Conservation (phyloP, 768 basidiomycete species). For the Suillus discolor region DNA sequence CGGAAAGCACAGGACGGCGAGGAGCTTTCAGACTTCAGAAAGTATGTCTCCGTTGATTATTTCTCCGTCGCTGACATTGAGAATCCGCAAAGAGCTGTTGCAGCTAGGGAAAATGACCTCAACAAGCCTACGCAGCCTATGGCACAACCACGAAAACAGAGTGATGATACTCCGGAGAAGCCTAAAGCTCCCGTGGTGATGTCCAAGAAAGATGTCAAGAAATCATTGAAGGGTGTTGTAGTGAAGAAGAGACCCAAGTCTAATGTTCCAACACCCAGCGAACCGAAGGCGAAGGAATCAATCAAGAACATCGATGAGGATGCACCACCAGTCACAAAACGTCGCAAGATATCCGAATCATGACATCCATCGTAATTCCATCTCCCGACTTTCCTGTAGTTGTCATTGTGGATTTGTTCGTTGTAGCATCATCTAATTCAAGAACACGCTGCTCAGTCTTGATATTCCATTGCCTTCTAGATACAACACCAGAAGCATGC, state of each 20-base stretch:
- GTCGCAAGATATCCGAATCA: constrained; percentile 51
- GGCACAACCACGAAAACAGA: constrained; percentile 37
- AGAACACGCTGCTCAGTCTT: neutral
- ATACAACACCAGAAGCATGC: neutral
- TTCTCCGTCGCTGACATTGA: constrained; percentile 14
- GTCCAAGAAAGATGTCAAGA: constrained; percentile 66
- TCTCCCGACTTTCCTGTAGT: constrained; percentile 2
- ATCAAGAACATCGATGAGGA: constrained; percentile 26
- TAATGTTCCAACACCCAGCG: constrained; percentile 20
- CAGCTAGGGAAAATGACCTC: constrained; percentile 60
- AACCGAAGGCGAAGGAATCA: constrained; percentile 19
- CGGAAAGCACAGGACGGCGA: constrained; percentile 77
- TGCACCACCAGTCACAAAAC: constrained; percentile 52
- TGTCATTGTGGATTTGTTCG: neutral
- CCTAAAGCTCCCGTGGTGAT: constrained; percentile 31
- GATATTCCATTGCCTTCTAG: neutral
- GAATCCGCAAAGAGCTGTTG: constrained; percentile 55
- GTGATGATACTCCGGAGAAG: constrained; percentile 27
- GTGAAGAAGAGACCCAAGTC: constrained; percentile 75
- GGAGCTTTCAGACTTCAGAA: constrained; percentile 76
- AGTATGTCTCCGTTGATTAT: constrained; percentile 46
- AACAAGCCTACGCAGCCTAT: constrained; percentile 39
- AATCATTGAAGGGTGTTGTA: constrained; percentile 73
- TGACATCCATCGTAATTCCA: constrained; percentile 21
- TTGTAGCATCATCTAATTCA: neutral